These are phyloP conservation scores for Serendipita vermifera DNA, from an alignment of 768 basidiomycete genomes.

Conservation along the genomic window DNA sequence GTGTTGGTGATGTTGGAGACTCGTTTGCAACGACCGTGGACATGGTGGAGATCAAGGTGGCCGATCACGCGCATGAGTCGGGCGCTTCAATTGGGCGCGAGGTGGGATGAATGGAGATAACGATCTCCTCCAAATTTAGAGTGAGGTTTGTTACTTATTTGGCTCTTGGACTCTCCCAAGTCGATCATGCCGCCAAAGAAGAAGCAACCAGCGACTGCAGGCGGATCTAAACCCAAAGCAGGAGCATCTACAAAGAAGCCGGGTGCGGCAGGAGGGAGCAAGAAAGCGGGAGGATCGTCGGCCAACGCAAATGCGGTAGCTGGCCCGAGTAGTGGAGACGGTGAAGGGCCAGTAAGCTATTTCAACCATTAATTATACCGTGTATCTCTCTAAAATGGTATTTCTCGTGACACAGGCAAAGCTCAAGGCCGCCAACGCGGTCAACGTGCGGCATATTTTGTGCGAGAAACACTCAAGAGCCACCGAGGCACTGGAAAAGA, in stretches of 20 bases:
- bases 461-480: constrained; percentile 81
- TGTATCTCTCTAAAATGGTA: neutral
- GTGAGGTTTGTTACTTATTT: too few species aligned
- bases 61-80: too few species aligned
- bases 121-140: too few species aligned
- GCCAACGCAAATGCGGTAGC: neutral
- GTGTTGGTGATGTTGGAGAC: neutral
- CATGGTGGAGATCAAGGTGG: constrained; percentile 1
- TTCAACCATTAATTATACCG: neutral
- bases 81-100: too few species aligned
- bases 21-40: constrained; percentile 1
- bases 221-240: neutral
- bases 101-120: too few species aligned
- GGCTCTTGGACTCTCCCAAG: too few species aligned
- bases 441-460: constrained; percentile 78
- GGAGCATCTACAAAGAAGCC: neutral
- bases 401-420: constrained; percentile 4
- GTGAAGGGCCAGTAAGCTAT: neutral
- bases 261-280: too few species aligned
- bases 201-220: neutral
- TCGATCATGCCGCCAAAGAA: constrained; percentile 3
- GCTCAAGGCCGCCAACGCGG: constrained; percentile 64
- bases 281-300: neutral
- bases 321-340: neutral
- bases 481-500: constrained; percentile 62